Conservation (phyloP, 176 grass and related monocot genomes). For the Urochloa ruziziensis region DNA sequence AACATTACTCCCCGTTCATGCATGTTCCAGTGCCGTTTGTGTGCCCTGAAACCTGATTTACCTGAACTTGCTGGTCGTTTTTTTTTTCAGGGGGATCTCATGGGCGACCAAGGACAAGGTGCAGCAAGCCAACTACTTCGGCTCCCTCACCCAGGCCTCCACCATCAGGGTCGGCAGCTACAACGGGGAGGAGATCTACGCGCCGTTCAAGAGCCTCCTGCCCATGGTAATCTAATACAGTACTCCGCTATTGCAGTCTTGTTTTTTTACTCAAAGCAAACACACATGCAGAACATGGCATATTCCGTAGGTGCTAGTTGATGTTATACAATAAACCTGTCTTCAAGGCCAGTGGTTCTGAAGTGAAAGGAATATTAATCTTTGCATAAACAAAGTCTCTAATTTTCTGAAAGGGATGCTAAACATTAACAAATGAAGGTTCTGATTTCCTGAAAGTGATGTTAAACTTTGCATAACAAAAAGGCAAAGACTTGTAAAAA, state of each 20-base stretch:
- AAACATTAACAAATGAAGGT: neutral
- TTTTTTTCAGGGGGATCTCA: conserved; percentile 71
- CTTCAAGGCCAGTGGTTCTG: neutral
- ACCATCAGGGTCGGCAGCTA: conserved; percentile 82
- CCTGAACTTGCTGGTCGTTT: neutral
- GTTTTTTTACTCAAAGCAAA: conserved; percentile 8
- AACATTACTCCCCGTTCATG: neutral
- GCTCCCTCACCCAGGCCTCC: conserved; percentile 92
- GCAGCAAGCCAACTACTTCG: conserved; percentile 96
- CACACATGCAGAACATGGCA: neutral
- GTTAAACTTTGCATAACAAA: neutral
- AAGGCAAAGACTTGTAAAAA: neutral
- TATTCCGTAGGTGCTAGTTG: neutral
- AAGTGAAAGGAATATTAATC: neutral
- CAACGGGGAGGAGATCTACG: conserved; percentile 94
- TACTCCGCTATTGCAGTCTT: neutral
- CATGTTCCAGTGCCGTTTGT: neutral
- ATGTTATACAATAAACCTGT: neutral
- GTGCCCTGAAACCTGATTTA: neutral
- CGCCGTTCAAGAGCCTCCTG: conserved; percentile 93
- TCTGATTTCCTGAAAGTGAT: neutral
- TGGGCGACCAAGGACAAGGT: conserved; percentile 98
- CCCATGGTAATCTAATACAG: conserved; percentile 64
- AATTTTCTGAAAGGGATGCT: neutral
- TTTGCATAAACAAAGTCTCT: neutral